phyloP scores from a whole-genome alignment of 2,329 filamentous ascomycete genomes.

The Aspergillus luchuensis region DNA sequence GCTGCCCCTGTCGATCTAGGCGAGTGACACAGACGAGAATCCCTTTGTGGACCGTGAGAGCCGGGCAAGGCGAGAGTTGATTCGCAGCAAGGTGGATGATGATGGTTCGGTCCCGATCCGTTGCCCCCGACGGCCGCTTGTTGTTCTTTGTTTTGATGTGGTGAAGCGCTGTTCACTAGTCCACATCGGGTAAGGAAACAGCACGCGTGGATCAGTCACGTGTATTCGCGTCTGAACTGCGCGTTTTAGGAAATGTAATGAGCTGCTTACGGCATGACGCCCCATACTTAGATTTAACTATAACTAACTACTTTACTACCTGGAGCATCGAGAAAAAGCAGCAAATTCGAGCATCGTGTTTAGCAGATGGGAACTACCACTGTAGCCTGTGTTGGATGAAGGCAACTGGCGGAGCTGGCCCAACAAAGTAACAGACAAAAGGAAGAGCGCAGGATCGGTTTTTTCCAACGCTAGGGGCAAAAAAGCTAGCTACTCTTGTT shows the following conservation, averaged over 20 bases:
- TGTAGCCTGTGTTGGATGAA: no score
- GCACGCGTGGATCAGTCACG: conserved; percentile 13
- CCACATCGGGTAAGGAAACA: conserved; percentile 9
- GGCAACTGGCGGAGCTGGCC: no score
- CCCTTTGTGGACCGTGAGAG: neutral
- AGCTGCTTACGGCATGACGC: neutral
- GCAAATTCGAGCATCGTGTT: no score
- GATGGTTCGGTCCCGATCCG: conserved; percentile 2
- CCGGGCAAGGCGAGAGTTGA: neutral
- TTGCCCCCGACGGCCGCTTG: conserved; percentile 3
- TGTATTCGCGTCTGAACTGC: conserved; percentile 19
- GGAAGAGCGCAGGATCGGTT: no score
- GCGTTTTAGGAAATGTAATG: conserved; percentile 30
- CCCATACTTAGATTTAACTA: neutral
- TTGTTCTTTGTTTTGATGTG: conserved; percentile 26
- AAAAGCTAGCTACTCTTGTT: no score
- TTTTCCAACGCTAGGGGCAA: no score
- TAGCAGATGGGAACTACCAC: no score
- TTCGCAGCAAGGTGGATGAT: neutral
- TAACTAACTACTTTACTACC: no score
- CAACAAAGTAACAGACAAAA: no score
- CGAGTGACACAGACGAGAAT: neutral
- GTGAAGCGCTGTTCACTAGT: conserved; percentile 18
- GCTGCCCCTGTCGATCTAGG: neutral
- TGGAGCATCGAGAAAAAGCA: no score